Base-by-base conservation (phyloP, 148 eudicot genomes). In the Simmondsia chinensis region DNA sequence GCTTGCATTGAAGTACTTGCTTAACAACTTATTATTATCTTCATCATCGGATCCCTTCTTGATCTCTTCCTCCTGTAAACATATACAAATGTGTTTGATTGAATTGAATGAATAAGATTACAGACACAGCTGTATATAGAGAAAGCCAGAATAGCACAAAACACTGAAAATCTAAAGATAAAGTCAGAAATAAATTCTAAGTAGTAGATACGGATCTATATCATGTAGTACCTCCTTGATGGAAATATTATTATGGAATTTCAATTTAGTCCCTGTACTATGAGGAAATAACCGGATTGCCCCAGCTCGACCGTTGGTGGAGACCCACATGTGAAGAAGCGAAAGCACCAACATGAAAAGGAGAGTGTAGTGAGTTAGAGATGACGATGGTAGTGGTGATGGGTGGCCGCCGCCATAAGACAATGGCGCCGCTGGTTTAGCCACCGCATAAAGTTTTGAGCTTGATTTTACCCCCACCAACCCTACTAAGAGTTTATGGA, bases 361-460 rank as follows among this genome's bases (percentile, higher is more conserved):
- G 14, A 50, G 33, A 26, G 56, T 61, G 9, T 6, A 42, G 20
- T 31, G 12, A 30, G 21, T 33, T 14, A 35, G 17, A 36, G 23
- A 12, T 37, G 43, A 10, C 16, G 22, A n/a, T 0, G 16, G 20
- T 8, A n/a, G 2, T 13, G 40, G 13, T 9, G 20, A 16, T 1
- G 33, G 68, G 38, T 46, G 56, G 60, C 63, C 56, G 54, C 59
- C 57, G 76, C 74, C 50, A 62, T 63, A 69, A 47, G 54, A 61
- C 76, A 59, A n/a, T n/a, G n/a, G n/a, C n/a, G n/a, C 67, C 31
- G 54, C 64, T 39, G 55, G 28, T 12, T 6, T 43, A 33, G 50
- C 48, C 52, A 36, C 66, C 54, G 62, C 74, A 48, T 56, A 71
- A 64, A 80, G 57, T 21, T 38, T 3, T 4, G 28, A 3, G 15